Evolutionary conservation across 352 stramenopile species (phyloP), one percentile per base, ranked within the genome.

Genomic region (Globisporangium ultimum): DNA sequence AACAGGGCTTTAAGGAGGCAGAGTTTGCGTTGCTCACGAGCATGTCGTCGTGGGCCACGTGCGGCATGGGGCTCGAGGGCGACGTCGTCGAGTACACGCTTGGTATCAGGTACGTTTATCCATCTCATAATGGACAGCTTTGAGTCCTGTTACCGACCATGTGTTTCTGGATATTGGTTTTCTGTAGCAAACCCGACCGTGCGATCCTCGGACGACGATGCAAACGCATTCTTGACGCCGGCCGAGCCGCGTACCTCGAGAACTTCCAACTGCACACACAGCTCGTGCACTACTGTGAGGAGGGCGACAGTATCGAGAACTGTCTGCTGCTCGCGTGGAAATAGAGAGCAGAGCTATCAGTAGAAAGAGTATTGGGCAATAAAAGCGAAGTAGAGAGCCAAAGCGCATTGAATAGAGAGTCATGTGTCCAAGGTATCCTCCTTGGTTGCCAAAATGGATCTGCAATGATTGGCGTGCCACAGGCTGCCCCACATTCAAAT

Each of bases 41-140:
- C 13, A 86, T 94, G 73, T 88, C 84, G 13, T 91, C 80, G 2
- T 94, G 82, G 84, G 84, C 77, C 24, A 94, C 84, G 0, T 91
- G 84, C 55, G 80, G 78, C 11, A 92, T 94, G 80, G 64, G 65
- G 0, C 66, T 82, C 10, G 71, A 85, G 36, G 79, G 81, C 14
- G 80, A 87, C 49, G 77, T 74, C 9, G 84, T 94, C 11, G 61
- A 87, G 51, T 67, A 82, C 51, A 74, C 81, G 50, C 80, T 94
- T n/a, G 73, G 70, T 47, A 87, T 91, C 53, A 88, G 68, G 84
- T 88, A 60, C 10, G 64, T 61, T 9, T 41, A 17, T 47, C 9
- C 9, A 13, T 47, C 15, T 36, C 28, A 10, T 36, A 6, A 36
- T 36, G 28, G 28, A 10, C 28, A 36, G 28, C 4, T 36, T 36